phyloP scores from a whole-genome alignment of 2,329 filamentous ascomycete species.

The Xylaria sp. region DNA sequence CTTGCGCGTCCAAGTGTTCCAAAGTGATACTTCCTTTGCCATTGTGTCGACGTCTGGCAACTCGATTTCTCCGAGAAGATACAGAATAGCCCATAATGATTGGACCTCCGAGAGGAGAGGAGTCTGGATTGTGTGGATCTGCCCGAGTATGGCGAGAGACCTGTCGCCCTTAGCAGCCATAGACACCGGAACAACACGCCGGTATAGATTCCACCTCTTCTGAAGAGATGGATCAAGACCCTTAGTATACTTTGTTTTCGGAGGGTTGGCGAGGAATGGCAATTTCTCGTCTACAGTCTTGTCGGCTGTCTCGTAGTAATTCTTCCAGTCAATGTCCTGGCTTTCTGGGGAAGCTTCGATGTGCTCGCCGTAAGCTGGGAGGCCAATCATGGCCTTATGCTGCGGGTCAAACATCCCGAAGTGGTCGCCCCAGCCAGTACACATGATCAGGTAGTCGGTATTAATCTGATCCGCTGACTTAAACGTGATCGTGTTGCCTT shows the following conservation, averaged over 20 bases:
- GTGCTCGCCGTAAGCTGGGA: conserved; percentile 38
- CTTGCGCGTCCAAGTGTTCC: conserved; percentile 51
- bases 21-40: conserved; percentile 48
- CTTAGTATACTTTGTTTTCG: conserved; percentile 36
- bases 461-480: conserved; percentile 31
- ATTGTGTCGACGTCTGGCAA: conserved; percentile 47
- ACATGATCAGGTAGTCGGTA: conserved; percentile 45
- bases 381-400: conserved; percentile 41
- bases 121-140: conserved; percentile 49
- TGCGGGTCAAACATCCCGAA: conserved; percentile 45
- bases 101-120: conserved; percentile 49
- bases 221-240: conserved; percentile 36
- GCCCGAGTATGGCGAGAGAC: conserved; percentile 47
- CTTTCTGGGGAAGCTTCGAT: conserved; percentile 7
- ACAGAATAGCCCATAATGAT: conserved; percentile 49
- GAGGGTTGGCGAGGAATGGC: conserved; percentile 41
- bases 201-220: conserved; percentile 43
- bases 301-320: conserved; percentile 41
- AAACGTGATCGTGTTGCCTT: conserved; percentile 38
- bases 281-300: conserved; percentile 43
- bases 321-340: conserved; percentile 40
- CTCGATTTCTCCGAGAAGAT: conserved; percentile 47
- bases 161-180: conserved; percentile 46
- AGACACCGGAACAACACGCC: conserved; percentile 38
- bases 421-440: conserved; percentile 47